Evolutionary conservation across 768 basidiomycete genomes (phyloP), one percentile per base, ranked within the genome.

Genomic region (Suillus paluster): DNA sequence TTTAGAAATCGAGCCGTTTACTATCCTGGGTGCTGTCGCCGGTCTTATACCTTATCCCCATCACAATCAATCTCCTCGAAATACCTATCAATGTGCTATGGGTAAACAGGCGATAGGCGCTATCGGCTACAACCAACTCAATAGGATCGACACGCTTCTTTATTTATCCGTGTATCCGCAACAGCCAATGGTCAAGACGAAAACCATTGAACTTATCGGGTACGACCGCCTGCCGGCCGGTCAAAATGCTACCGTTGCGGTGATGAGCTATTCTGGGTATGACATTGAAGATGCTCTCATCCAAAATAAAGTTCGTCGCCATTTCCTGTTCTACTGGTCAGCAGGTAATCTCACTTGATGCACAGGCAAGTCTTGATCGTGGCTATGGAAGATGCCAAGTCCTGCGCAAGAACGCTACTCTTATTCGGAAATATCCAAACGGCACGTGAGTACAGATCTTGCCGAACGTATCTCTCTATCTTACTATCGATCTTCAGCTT

Each of bases 71-170:
- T 99, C 97, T 5, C 97, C 97, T 3, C 91, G 97, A 59, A 99
- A 99, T 71, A 99, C 97, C 11, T 99, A 99, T 74, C 97, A 99
- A 80, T 99, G 97, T 71, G 97, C 97, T 59, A 99, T 99, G 97
- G 97, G 97, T 59, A 99, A 99, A 80, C 97, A 99, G 81, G 97
- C 97, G 2, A 99, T 99, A 65, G 97, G 97, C 23, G 96, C 96
- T 14, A 99, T 99, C 64, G 97, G 90, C 0, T 97, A 96, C 78
- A 99, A 99, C 74, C 97, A 99, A 75, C 87, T 98, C 66, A 94
- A 95, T 71, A 87, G 97, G 49, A 99, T 99, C 72, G 97, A 99
- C 75, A 99, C 97, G 0, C 84, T 99, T 42, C 83, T 99, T n/a
- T 99, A 99, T 77, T 84, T 99, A 56, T 91, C 94, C 39, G 95